Percentiles rank a stretch among this genome's conserved stretches.
phyloP scores from a whole-genome alignment of 495 filamentous ascomycete species.

The Schizothecium vesticola region DNA sequence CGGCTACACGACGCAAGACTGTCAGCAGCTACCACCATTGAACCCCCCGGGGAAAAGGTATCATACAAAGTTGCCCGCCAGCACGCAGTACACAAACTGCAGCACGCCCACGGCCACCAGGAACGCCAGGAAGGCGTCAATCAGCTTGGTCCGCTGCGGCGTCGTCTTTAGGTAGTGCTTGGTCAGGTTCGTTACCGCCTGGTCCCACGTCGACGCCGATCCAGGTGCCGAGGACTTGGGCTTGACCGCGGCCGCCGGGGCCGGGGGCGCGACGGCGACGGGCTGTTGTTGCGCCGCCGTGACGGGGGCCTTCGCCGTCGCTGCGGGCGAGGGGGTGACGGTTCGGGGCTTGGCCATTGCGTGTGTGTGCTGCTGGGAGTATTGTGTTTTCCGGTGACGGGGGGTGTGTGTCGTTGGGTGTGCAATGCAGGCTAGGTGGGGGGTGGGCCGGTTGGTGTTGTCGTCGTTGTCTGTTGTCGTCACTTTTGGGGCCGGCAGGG shows the following conservation, averaged over 20 bases:
- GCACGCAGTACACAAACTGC: constrained; percentile 89
- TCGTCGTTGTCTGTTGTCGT: background rate
- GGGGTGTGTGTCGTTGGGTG: background rate
- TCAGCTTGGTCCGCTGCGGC: constrained; percentile 83
- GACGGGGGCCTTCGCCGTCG: constrained; percentile 7
- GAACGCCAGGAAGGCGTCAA: constrained; percentile 90
- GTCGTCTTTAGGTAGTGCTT: constrained; percentile 72
- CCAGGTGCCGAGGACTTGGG: background rate
- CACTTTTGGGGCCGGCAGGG: background rate
- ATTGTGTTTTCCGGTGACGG: background rate
- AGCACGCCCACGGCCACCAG: constrained; percentile 76
- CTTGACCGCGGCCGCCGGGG: constrained; percentile 19
- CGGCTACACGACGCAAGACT: constrained; percentile 50
- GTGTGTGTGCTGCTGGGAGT: background rate
- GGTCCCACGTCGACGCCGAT: constrained; percentile 24
- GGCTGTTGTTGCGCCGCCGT: constrained; percentile 15
- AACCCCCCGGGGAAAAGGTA: background rate
- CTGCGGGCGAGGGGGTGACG: constrained; percentile 7
- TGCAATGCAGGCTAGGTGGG: background rate
- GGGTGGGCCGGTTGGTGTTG: background rate
- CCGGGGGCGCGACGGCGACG: background rate
- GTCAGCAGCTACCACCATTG: background rate
- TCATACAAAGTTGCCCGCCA: constrained; percentile 87
- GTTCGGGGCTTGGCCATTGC: constrained; percentile 8
- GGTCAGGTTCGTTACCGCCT: constrained; percentile 55